phyloP scores from a whole-genome alignment of 345 rosid species.

The Crucihimalaya himalaica region DNA sequence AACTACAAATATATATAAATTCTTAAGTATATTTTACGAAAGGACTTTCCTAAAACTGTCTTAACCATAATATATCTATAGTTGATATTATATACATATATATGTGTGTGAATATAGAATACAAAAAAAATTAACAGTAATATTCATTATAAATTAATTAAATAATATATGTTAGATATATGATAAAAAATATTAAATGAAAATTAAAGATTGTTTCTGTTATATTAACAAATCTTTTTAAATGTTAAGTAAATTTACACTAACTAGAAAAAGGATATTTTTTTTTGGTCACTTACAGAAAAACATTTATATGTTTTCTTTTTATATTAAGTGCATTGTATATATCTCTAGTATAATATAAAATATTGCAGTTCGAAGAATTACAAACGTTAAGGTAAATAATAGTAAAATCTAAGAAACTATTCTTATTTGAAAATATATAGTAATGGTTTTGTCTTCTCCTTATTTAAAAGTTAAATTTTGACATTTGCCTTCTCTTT shows the following conservation, averaged over 20 bases:
- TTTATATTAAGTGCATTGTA: conserved; percentile 1
- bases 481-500: neutral
- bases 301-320: neutral
- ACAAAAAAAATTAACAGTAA: too few species aligned
- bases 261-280: too few species aligned
- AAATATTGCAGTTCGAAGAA: neutral
- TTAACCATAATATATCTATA: neutral
- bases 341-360: neutral
- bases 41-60: neutral
- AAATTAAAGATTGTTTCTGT: neutral
- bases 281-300: neutral
- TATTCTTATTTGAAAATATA: neutral
- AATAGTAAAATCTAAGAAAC: too few species aligned
- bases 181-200: neutral
- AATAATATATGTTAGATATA: neutral
- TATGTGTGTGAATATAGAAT: too few species aligned
- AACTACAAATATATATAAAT: neutral
- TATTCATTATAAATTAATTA: neutral
- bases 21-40: neutral
- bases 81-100: neutral
- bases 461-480: neutral
- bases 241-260: too few species aligned
- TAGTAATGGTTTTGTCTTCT: neutral
- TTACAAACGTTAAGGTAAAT: neutral
- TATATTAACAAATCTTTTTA: neutral